These are phyloP conservation scores for Boeremia lycopersici DNA, from an alignment of 2,329 filamentous ascomycete species.

Conservation along the genomic window DNA sequence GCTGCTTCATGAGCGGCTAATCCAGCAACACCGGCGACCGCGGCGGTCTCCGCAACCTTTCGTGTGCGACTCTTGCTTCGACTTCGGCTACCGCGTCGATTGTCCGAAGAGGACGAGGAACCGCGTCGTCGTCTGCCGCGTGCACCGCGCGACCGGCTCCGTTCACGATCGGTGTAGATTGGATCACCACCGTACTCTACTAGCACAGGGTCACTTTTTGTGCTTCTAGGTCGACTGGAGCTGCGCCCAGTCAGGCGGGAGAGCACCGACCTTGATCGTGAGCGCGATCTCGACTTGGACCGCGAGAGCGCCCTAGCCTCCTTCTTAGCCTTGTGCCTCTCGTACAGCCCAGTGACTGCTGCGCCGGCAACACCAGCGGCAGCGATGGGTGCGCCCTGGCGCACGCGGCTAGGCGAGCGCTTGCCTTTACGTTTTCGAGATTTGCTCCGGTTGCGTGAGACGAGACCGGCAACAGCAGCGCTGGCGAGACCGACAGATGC, in stretches of 20 bases:
- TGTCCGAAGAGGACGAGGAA: conserved; percentile 49
- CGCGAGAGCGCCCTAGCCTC: conserved; percentile 56
- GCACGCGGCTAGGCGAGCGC: conserved; percentile 61
- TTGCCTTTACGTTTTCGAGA: conserved; percentile 60
- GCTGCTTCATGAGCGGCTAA: conserved; percentile 63
- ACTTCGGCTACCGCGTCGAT: conserved; percentile 47
- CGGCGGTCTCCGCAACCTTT: conserved; percentile 60
- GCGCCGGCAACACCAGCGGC: conserved; percentile 67
- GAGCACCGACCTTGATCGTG: conserved; percentile 54
- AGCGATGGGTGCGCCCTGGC: conserved; percentile 64
- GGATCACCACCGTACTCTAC: conserved; percentile 70
- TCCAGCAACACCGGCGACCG: conserved; percentile 63
- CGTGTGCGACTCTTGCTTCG: conserved; percentile 57
- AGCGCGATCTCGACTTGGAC: conserved; percentile 46
- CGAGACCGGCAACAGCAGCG: conserved; percentile 66
- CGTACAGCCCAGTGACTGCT: conserved; percentile 66
- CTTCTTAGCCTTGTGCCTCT: conserved; percentile 66
- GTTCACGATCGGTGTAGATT: conserved; percentile 59
- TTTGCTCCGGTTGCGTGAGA: conserved; percentile 62
- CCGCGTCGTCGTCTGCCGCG: conserved; percentile 50
- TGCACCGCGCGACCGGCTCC: conserved; percentile 37
- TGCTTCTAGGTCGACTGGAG: conserved; percentile 48
- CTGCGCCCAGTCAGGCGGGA: conserved; percentile 47
- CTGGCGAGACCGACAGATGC: conserved; percentile 67
- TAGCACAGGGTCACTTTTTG: conserved; percentile 58